Base-by-base conservation (phyloP, 2,329 filamentous ascomycete species). In the Alternaria incomplexa region DNA sequence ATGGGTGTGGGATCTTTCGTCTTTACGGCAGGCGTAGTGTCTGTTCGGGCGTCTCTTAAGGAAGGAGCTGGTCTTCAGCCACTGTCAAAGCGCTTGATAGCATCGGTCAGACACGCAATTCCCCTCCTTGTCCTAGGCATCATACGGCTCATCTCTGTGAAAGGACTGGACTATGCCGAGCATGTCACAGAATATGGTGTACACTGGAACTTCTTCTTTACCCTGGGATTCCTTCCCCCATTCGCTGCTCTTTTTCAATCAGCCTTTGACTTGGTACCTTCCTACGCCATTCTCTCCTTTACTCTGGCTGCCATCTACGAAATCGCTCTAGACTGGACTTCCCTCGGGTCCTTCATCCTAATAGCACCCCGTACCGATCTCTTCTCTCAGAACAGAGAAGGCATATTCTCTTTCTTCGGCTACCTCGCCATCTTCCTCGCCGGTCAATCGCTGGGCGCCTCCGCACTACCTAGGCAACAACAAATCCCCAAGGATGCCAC, bases 171-270 rank as follows among this genome's bases (percentile, higher is more conserved):
- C 77, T 99, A 99, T 77, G 94, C 94, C 4, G 96, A 99, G 79
- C 96, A 99, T 82, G 93, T 97, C 62, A 93, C 93, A 13, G 96
- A 99, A 78, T 99, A 99, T 76, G 96, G 96, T 46, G 93, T 99
- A 10, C 96, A 99, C 80, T 99, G 96, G 96, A 99, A 99, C 80
- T 99, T 99, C 81, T 99, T 99, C 85, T 98, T 98, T 81, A 99
- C 96, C 0, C 85, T 99, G 10, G 94, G 90, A 6, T 87, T 97
- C 51, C 83, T 99, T 23, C 93, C 95, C 1, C 94, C 94, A 1
- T 97, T 97, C 73, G 89, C 97, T 56, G 93, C 95, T 26, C 79
- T 96, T 0, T 92, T 95, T 64, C 92, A 96, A 77, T 87, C 91
- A 1, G 82, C 90, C 0, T 87, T 95, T 61, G 84, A 85, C 15